phyloP scores from a whole-genome alignment of 1,139 yeast species.

The Citeromyces siamensis region DNA sequence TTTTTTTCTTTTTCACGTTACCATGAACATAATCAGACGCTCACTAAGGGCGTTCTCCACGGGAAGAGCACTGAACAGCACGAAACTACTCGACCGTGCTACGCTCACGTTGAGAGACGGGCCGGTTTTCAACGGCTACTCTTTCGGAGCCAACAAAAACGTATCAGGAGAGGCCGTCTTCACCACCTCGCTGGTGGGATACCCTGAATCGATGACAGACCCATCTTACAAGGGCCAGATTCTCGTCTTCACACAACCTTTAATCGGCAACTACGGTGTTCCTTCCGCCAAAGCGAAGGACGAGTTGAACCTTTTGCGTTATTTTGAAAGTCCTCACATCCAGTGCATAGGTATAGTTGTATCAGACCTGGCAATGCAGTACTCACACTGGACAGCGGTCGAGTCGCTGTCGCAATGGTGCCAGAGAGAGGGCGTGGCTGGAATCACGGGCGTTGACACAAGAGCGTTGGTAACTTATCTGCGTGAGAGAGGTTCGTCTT shows the following conservation, averaged over 20 bases:
- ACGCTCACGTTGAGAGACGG: constrained; percentile 88
- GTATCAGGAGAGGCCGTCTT: constrained; percentile 96
- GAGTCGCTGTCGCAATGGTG: constrained; percentile 95
- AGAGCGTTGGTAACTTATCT: constrained; percentile 85
- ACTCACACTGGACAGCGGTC: constrained; percentile 98
- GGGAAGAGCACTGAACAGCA: constrained; percentile 10
- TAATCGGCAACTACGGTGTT: constrained; percentile 96
- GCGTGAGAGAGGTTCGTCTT: constrained; percentile 91
- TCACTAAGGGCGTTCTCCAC: constrained; percentile 2
- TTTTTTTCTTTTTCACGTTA: constrained; percentile 3
- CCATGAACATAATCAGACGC: constrained; percentile 6
- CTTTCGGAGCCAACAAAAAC: constrained; percentile 89
- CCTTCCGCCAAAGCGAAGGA: constrained; percentile 78
- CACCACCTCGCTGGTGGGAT: constrained; percentile 94
- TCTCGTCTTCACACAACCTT: constrained; percentile 91
- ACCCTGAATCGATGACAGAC: constrained; percentile 98
- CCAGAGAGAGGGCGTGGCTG: constrained; percentile 91
- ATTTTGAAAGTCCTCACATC: constrained; percentile 81
- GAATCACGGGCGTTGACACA: constrained; percentile 94
- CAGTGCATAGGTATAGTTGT: constrained; percentile 96
- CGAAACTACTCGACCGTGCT: constrained; percentile 52
- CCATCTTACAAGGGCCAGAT: constrained; percentile 96
- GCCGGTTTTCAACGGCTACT: constrained; percentile 84
- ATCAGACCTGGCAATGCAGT: constrained; percentile 87
- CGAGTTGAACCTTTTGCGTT: constrained; percentile 71